Evolutionary conservation across 306 rosid species (phyloP).

Genomic region (Rosa multiflora): DNA sequence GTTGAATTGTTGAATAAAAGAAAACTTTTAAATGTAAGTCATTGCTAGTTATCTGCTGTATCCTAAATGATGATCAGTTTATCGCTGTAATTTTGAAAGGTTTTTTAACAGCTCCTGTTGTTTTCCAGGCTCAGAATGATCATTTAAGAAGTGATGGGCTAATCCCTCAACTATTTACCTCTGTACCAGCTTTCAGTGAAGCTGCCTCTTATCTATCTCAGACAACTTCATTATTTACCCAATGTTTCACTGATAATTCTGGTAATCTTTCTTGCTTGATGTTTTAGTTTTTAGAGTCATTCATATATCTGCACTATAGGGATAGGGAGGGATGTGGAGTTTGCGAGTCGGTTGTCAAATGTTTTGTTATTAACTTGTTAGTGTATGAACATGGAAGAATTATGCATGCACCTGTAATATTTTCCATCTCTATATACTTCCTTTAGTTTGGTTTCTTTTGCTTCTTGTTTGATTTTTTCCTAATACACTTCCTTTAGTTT

Average conservation of each 20-base stretch:
- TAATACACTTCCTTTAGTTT: background rate
- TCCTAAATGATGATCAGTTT: background rate
- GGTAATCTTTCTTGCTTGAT: conserved; percentile 45
- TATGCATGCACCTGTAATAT: background rate
- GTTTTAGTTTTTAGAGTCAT: conserved; percentile 1
- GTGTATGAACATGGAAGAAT: background rate
- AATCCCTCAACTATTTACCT: conserved; percentile 77
- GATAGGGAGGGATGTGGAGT: background rate
- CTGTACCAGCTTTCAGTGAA: conserved; percentile 77
- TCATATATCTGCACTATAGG: background rate
- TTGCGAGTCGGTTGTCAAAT: background rate
- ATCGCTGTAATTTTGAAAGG: background rate
- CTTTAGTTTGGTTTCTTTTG: background rate
- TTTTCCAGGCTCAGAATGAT: conserved; percentile 45
- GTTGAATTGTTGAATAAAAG: background rate
- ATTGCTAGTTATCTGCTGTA: background rate
- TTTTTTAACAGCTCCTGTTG: conserved; percentile 11
- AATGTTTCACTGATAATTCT: conserved; percentile 82
- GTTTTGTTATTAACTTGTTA: background rate
- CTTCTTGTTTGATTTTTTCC: background rate
- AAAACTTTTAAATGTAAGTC: background rate
- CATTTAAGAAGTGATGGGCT: conserved; percentile 49
- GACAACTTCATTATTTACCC: conserved; percentile 73
- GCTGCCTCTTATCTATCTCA: conserved; percentile 90
- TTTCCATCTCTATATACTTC: background rate